Conservation (phyloP, 371 early-diverging fungal genomes). For the Saksenaea oblongispora region DNA sequence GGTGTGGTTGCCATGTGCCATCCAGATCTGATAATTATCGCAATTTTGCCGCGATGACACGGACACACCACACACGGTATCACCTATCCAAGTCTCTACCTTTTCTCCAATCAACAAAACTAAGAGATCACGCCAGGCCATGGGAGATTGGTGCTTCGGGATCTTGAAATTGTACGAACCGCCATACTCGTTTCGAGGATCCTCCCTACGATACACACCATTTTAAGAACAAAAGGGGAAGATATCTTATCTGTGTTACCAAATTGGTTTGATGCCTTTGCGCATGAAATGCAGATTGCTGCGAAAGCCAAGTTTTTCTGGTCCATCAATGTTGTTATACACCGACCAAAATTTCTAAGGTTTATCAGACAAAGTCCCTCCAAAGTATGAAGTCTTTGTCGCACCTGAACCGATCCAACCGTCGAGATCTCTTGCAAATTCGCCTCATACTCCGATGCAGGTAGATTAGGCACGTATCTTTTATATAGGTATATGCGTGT, state of each 20-base stretch:
- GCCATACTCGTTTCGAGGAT: conserved; percentile 74
- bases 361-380: background rate
- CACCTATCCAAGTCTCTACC: conserved; percentile 58
- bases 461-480: conserved; percentile 56
- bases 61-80: conserved; percentile 64
- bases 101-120: conserved; percentile 63
- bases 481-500: background rate
- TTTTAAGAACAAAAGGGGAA: background rate
- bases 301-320: conserved; percentile 48
- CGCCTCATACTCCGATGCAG: conserved; percentile 59
- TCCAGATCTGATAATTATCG: conserved; percentile 70
- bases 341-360: conserved; percentile 56
- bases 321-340: conserved; percentile 56
- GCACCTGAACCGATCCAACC: conserved; percentile 64
- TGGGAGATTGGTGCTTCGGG: conserved; percentile 50
- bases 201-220: conserved; percentile 49
- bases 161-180: conserved; percentile 75
- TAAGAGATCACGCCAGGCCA: conserved; percentile 60
- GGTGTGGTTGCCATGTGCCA: conserved; percentile 39
- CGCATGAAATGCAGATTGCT: conserved; percentile 67
- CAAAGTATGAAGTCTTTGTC: background rate
- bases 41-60: conserved; percentile 60
- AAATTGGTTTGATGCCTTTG: conserved; percentile 72
- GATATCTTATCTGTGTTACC: conserved; percentile 36
- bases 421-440: conserved; percentile 60